These are phyloP conservation scores for Trametopsis cervina DNA, from an alignment of 768 basidiomycete species.

Conservation along the genomic window DNA sequence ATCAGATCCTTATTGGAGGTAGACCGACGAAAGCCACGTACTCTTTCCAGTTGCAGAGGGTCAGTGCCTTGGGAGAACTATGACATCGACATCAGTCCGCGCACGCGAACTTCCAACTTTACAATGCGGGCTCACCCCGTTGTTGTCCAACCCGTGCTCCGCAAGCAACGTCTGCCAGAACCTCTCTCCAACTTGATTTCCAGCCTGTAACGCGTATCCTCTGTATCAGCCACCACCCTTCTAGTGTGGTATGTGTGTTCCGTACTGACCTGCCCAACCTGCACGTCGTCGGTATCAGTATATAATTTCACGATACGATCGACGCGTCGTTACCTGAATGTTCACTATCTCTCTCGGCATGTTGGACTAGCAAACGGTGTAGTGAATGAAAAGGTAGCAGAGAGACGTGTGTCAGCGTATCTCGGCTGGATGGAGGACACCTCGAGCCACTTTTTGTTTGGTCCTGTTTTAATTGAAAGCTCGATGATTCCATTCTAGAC, in stretches of 20 bases:
- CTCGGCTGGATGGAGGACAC: neutral
- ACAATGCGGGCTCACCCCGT: constrained; percentile 41
- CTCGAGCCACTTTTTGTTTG: neutral
- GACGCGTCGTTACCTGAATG: constrained; percentile 43
- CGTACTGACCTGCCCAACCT: constrained; percentile 69
- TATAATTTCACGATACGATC: constrained; percentile 15
- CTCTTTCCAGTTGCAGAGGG: constrained; percentile 66
- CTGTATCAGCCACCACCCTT: neutral
- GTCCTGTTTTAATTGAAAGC: neutral
- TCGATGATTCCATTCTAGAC: neutral
- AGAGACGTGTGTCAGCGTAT: neutral
- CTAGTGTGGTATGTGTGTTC: neutral
- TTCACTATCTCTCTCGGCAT: constrained; percentile 83
- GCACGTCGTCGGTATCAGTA: constrained; percentile 2
- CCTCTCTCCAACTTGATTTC: constrained; percentile 74
- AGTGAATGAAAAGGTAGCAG: neutral
- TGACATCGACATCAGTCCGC: constrained; percentile 1
- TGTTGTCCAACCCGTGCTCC: constrained; percentile 75
- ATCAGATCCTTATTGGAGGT: neutral
- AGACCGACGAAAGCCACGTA: constrained; percentile 31
- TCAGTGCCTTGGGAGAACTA: constrained; percentile 71
- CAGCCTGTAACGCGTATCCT: constrained; percentile 39
- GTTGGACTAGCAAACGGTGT: constrained; percentile 11
- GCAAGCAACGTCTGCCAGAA: constrained; percentile 88
- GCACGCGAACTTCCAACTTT: neutral